Base-by-base conservation (phyloP, 805 yeast species). In the Lipomyces yamanashiensis region DNA sequence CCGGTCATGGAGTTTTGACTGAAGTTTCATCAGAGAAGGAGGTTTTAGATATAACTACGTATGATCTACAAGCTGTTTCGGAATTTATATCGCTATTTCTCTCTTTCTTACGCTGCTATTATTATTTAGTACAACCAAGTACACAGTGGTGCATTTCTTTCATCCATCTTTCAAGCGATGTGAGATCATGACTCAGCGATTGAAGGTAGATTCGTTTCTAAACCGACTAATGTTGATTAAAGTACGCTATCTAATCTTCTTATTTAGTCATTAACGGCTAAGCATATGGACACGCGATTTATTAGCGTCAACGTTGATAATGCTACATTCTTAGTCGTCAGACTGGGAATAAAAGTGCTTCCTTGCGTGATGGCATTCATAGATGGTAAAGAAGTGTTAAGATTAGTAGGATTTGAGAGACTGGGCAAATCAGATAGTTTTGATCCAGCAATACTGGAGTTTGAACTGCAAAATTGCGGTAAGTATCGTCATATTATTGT, bases 291-390 rank as follows among this genome's bases (percentile, higher is more conserved):
- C 1, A 78, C 89, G 1, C 79, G 78, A 61, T 84, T 88, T 63
- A 58, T 75, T 13, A 79, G 82, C 52, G 81, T 88, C 3, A 78
- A 81, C 59, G 96, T 89, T 0, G 82, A 79, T 41, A 76, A 82
- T 44, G 88, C 92, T 0, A 92, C 96, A 2, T 90, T 90, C 71
- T 76, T 91, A 51, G 90, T 85, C 4, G 76, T 84, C 1, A 85
- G 84, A 71, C 79, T 91, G 45, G 77, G 79, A 2, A 80, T 91
- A 55, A 84, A 87, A 72, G 85, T 87, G 10, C 78, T 90, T 5
- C 97, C 97, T 0, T 87, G 86, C 67, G 85, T 90, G 1, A 74
- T 88, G 1, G 78, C 85, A 8, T 90, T 87, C 71, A 77, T 76
- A 12, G 77, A 82, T 43, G 92, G 92, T 0, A 74, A 80, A 50